A percentile compares a stretch with the other conserved stretches of the same genome.
Evolutionary conservation across 495 filamentous ascomycete species (phyloP).

Genomic region (Tuber magnatum): DNA sequence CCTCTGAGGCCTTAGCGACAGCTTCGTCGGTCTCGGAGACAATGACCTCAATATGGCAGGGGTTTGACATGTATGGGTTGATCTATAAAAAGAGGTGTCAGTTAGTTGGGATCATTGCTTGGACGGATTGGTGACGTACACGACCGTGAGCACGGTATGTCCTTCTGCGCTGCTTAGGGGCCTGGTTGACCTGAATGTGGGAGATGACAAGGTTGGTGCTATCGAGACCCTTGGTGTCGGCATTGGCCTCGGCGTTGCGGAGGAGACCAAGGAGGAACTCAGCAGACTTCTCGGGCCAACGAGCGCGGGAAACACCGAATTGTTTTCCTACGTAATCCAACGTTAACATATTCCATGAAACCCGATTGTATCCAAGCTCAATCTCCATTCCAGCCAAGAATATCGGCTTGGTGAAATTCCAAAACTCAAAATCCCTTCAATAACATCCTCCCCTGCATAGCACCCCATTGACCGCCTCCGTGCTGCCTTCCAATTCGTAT

Average conservation of each 20-base stretch:
- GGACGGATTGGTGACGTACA: slow-evolving; percentile 56
- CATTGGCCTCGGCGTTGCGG: slow-evolving; percentile 98
- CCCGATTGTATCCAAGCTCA: slow-evolving; percentile 3
- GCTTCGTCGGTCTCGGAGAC: slow-evolving; percentile 92
- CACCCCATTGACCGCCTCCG: neutral
- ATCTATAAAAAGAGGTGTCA: slow-evolving; percentile 53
- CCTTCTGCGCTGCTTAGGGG: slow-evolving; percentile 92
- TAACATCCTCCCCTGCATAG: neutral
- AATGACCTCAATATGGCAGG: slow-evolving; percentile 99
- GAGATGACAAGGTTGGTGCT: slow-evolving; percentile 92
- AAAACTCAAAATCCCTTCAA: neutral
- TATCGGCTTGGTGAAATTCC: neutral
- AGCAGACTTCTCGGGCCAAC: slow-evolving; percentile 98
- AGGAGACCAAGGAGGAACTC: slow-evolving; percentile 94
- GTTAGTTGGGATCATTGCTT: neutral
- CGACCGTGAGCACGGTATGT: slow-evolving; percentile 99
- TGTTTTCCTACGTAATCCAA: slow-evolving; percentile 67
- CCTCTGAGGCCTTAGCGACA: slow-evolving; percentile 70
- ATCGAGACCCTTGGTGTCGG: slow-evolving; percentile 97
- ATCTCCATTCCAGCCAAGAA: neutral
- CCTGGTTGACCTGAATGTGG: slow-evolving; percentile 99
- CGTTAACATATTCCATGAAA: slow-evolving; percentile 10
- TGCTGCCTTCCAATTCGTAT: neutral
- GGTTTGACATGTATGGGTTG: slow-evolving; percentile 99
- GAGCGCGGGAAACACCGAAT: slow-evolving; percentile 91